Conservation (phyloP, 2,329 filamentous ascomycete species). For the Penicillium hordei region DNA sequence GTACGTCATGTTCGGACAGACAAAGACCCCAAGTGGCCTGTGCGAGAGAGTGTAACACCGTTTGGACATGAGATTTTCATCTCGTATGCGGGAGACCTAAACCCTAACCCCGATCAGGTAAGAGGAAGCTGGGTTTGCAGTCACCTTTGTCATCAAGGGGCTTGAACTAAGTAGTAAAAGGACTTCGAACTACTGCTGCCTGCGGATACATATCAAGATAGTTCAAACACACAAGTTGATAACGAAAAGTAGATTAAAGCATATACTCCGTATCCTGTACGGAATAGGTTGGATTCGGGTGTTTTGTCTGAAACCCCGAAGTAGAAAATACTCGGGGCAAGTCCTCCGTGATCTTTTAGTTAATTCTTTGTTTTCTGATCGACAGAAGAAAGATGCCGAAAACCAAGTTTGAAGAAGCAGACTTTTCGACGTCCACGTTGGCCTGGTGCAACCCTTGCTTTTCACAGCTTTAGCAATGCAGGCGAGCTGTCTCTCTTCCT, state of each 20-base stretch:
- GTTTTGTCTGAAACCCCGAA: background rate
- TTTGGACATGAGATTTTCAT: conserved; percentile 14
- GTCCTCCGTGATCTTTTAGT: conserved; percentile 14
- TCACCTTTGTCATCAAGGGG: background rate
- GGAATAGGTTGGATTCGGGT: background rate
- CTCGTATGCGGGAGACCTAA: background rate
- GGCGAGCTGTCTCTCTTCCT: conserved; percentile 1
- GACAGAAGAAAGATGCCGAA: conserved; percentile 2
- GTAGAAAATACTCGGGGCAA: background rate
- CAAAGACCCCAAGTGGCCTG: conserved; percentile 16
- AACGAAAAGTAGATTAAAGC: background rate
- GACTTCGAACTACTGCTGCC: background rate
- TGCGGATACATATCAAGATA: background rate
- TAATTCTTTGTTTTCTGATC: conserved; percentile 1
- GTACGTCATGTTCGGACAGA: conserved; percentile 16
- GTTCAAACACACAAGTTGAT: background rate
- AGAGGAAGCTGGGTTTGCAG: background rate
- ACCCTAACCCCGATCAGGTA: conserved; percentile 5
- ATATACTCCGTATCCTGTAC: background rate
- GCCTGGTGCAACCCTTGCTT: conserved; percentile 9
- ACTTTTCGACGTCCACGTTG: conserved; percentile 9
- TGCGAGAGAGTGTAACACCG: conserved; percentile 14
- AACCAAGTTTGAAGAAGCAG: conserved; percentile 1
- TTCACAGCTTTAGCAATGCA: background rate
- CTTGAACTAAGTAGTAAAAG: background rate